A percentile compares a stretch with the other conserved stretches of the same genome.
Conservation (phyloP, 2,329 filamentous ascomycete species). For the Pseudogymnoascus verrucosus region DNA sequence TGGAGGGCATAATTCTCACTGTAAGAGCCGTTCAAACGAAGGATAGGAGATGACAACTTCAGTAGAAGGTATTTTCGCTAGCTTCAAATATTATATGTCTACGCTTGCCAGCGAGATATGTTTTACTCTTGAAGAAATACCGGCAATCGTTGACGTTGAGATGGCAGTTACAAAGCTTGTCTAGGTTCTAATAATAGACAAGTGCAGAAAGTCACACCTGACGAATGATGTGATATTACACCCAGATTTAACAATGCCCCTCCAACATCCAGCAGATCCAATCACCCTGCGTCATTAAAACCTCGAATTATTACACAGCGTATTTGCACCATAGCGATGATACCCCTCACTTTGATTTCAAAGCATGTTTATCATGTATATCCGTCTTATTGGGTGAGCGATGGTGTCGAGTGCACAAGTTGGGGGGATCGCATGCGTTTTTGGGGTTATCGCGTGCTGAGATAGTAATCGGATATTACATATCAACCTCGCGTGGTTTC, state of each 20-base stretch:
- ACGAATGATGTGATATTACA: conserved; percentile 9
- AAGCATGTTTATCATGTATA: background rate
- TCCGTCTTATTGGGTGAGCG: background rate
- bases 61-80: too few species aligned
- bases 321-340: background rate
- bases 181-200: background rate
- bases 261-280: background rate
- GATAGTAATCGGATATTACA: background rate
- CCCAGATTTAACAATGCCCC: background rate
- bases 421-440: background rate
- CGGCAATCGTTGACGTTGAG: background rate
- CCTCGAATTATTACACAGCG: background rate
- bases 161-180: background rate
- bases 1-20: too few species aligned
- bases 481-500: background rate
- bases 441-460: background rate
- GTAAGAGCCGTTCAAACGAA: too few species aligned
- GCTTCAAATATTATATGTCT: too few species aligned
- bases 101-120: too few species aligned
- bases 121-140: background rate
- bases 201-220: background rate
- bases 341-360: conserved; percentile 7
- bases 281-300: background rate
- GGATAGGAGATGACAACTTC: too few species aligned
- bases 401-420: background rate